A percentile compares a stretch with the other conserved stretches of the same genome.
Evolutionary conservation across 2,329 filamentous ascomycete species (phyloP).

Genomic region (Penicillium sp.): DNA sequence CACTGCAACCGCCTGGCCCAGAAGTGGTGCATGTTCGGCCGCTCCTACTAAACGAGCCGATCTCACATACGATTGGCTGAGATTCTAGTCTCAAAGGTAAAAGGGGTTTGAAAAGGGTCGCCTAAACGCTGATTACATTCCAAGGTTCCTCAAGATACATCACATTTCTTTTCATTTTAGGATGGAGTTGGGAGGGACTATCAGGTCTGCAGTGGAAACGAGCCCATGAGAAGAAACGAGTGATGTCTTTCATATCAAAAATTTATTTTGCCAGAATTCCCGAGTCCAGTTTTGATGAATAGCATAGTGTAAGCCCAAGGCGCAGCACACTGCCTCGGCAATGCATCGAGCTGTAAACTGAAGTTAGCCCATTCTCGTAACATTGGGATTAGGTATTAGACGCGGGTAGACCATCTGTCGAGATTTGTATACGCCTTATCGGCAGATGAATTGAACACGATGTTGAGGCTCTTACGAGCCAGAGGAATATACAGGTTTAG

Average conservation of each 20-base stretch:
- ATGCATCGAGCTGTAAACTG: too few relatives aligned
- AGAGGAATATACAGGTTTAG: too few relatives aligned
- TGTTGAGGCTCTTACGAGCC: too few relatives aligned
- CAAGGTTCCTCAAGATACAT: not conserved
- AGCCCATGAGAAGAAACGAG: conserved; percentile 17
- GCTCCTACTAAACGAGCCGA: conserved; percentile 36
- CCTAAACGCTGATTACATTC: conserved; percentile 1
- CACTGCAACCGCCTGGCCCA: conserved; percentile 72
- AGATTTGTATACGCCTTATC: not conserved
- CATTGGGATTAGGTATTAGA: too few relatives aligned
- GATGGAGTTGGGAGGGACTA: conserved; percentile 3
- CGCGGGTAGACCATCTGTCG: too few relatives aligned
- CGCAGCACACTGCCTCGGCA: too few relatives aligned
- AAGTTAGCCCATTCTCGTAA: too few relatives aligned
- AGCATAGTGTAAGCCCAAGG: not conserved
- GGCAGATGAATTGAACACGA: not conserved
- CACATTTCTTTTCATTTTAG: conserved; percentile 3
- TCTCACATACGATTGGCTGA: not conserved
- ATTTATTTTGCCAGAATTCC: too few relatives aligned
- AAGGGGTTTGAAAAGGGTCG: not conserved
- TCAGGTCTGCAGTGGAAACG: conserved; percentile 6
- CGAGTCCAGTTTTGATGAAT: not conserved
- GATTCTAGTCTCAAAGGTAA: not conserved
- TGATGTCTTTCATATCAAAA: conserved; percentile 8
- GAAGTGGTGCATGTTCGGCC: conserved; percentile 89